phyloP scores from a whole-genome alignment of 257 asterid species.

The Solanum verrucosum region DNA sequence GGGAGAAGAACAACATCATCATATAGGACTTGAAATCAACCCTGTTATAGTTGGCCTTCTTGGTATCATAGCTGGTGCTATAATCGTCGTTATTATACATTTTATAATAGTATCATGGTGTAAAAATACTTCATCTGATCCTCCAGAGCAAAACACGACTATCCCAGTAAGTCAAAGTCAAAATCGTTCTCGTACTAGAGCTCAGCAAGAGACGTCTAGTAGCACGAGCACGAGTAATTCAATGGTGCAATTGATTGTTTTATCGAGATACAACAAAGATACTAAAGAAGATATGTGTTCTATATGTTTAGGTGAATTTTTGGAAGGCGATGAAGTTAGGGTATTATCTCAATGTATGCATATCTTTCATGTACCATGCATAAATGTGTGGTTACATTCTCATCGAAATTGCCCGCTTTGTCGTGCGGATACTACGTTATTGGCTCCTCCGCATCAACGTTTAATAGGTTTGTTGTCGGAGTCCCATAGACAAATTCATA shows the following conservation, averaged over 20 bases:
- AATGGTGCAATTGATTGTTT: constrained; percentile 16
- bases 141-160: background rate
- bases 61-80: constrained; percentile 45
- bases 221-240: background rate
- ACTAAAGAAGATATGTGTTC: constrained; percentile 34
- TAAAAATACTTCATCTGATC: background rate
- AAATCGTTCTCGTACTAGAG: background rate
- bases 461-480: background rate
- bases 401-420: constrained; percentile 51
- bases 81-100: constrained; percentile 38
- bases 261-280: background rate
- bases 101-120: constrained; percentile 11
- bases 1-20: constrained; percentile 11
- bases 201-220: background rate
- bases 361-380: constrained; percentile 15
- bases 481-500: background rate
- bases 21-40: constrained; percentile 13
- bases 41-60: constrained; percentile 40
- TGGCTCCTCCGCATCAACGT: background rate
- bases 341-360: constrained; percentile 18
- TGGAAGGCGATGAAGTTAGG: constrained; percentile 19
- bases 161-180: background rate
- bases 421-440: constrained; percentile 21
- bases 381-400: constrained; percentile 38
- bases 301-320: constrained; percentile 22